Evolutionary conservation across 2,329 filamentous ascomycete species (phyloP).

Genomic region (Zelopaecilomyces penicillatus): DNA sequence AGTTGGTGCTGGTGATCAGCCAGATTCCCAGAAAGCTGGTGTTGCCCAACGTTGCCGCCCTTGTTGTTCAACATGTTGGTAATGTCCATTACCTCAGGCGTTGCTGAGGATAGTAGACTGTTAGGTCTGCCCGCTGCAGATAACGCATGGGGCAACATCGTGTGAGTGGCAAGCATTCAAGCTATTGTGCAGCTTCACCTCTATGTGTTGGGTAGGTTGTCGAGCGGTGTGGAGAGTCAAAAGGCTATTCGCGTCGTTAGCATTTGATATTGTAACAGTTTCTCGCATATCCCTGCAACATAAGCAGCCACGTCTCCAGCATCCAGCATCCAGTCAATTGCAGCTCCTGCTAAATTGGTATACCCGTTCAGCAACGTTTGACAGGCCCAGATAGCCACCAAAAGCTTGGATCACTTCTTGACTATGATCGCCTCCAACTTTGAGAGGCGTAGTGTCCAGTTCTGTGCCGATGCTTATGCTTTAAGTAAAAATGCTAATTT

Average conservation of each 20-base stretch:
- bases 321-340: too few species aligned
- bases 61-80: slow-evolving; percentile 45
- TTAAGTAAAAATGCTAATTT: too few species aligned
- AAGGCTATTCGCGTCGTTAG: too few species aligned
- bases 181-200: too few species aligned
- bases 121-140: slow-evolving; percentile 18
- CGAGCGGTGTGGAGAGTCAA: too few species aligned
- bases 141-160: slow-evolving; percentile 7
- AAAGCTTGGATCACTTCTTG: not conserved
- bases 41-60: slow-evolving; percentile 31
- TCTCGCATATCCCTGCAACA: too few species aligned
- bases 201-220: not conserved
- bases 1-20: slow-evolving; percentile 25
- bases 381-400: not conserved
- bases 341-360: too few species aligned
- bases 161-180: not conserved
- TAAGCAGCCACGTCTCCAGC: too few species aligned
- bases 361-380: too few species aligned
- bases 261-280: too few species aligned
- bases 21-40: slow-evolving; percentile 24
- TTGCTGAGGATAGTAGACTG: slow-evolving; percentile 35
- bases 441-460: too few species aligned
- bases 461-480: too few species aligned
- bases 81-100: slow-evolving; percentile 44
- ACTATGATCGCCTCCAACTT: not conserved